phyloP scores from a whole-genome alignment of 164 flowering plant genomes.

The Nymphaea colorata region DNA sequence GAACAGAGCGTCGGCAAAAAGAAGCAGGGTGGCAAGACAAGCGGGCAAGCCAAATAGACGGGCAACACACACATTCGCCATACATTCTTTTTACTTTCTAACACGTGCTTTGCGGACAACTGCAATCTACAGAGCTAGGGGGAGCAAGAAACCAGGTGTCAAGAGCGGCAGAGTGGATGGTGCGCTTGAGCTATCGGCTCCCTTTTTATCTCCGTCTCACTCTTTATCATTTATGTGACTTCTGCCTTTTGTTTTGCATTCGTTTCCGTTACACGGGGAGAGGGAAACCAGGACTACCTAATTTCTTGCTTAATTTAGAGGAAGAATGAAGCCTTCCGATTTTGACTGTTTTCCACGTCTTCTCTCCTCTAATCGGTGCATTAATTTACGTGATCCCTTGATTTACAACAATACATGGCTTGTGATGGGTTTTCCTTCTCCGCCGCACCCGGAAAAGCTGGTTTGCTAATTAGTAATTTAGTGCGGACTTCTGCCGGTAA shows the following conservation, averaged over 20 bases:
- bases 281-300: neutral
- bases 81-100: neutral
- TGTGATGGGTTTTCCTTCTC: neutral
- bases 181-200: neutral
- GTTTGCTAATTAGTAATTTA: neutral
- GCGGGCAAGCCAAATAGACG: slow-evolving; percentile 1
- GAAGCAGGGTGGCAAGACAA: slow-evolving; percentile 9
- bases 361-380: no score
- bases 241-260: neutral
- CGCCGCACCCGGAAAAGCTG: neutral
- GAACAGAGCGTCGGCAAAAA: slow-evolving; percentile 14
- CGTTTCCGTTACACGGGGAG: neutral
- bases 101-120: neutral
- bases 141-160: neutral
- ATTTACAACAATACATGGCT: neutral
- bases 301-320: neutral
- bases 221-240: neutral
- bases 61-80: neutral
- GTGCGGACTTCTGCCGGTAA: no score
- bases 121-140: neutral
- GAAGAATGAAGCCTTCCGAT: neutral
- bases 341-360: neutral
- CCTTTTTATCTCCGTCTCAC: neutral
- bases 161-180: neutral
- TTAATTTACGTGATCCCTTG: neutral